A percentile compares a stretch with the other conserved stretches of the same genome.
Evolutionary conservation across 2,329 filamentous ascomycete genomes (phyloP).

Genomic region (Nakataea oryzae): DNA sequence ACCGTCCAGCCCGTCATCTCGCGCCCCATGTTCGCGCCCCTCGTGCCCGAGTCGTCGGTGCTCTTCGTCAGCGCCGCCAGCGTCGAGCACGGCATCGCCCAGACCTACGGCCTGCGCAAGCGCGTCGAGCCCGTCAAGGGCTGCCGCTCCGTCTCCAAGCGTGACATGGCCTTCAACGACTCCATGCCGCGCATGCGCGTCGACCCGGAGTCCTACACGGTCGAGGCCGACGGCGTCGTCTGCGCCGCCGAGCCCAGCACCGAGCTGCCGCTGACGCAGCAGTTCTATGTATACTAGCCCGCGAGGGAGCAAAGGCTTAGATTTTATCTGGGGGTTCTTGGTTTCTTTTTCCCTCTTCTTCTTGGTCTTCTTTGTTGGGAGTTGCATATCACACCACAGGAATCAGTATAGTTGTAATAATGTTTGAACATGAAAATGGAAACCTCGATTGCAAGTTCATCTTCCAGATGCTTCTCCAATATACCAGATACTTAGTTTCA

Average conservation of each 20-base stretch:
- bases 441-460: too few relatives aligned
- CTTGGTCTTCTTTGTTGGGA: too few relatives aligned
- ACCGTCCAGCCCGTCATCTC: slow-evolving; percentile 78
- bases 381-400: too few relatives aligned
- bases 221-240: slow-evolving; percentile 71
- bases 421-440: too few relatives aligned
- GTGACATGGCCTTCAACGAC: slow-evolving; percentile 86
- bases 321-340: not conserved
- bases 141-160: slow-evolving; percentile 66
- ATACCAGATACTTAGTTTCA: too few relatives aligned
- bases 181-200: slow-evolving; percentile 78
- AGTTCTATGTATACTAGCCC: slow-evolving; percentile 66
- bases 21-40: slow-evolving; percentile 74
- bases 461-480: too few relatives aligned
- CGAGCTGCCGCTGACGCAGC: slow-evolving; percentile 65
- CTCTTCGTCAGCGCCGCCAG: slow-evolving; percentile 74
- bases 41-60: slow-evolving; percentile 62
- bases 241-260: slow-evolving; percentile 65
- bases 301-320: too few relatives aligned
- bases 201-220: slow-evolving; percentile 81
- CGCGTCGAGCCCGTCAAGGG: slow-evolving; percentile 69
- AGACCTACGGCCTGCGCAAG: slow-evolving; percentile 67
- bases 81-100: slow-evolving; percentile 54
- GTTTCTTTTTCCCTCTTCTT: not conserved
- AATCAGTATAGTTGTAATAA: too few relatives aligned